Base-by-base conservation (phyloP, 2,329 filamentous ascomycete genomes). In the Cucurbitaria berberidis region DNA sequence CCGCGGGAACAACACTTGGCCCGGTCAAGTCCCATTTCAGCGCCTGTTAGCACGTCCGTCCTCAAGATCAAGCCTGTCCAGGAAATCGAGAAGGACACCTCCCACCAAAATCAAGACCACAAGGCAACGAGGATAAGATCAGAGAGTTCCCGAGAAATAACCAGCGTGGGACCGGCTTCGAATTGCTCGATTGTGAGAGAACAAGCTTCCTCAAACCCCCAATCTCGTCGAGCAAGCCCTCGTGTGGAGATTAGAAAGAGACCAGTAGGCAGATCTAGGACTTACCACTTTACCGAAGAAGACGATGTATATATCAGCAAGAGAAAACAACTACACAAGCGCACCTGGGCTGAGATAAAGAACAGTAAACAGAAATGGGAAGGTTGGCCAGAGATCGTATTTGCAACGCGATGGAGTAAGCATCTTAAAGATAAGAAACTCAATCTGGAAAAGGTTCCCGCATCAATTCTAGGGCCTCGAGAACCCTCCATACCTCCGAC, bases 261-360 rank as follows among this genome's bases (percentile, higher is more conserved):
- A 24, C 38, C 47, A 2, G 35, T 55, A 30, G 19, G 39, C 3
- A 4, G 9, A 1, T 11, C 11, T 1, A 35, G 10, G 9, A 62
- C 50, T 34, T 68, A 64, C n/a, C 10, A 27, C 7, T 77, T 75
- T 44, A 70, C 57, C 6, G 52, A 62, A 30, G 69, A 72, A 36
- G 72, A 77, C 18, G 67, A 76, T 30, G 53, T 68, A 24, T 67
- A 76, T 21, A 67, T 77, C n/a, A 63, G 73, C n/a, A 60, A 69
- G 48, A 61, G 65, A 15, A 73, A 55, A 35, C 47, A 60, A 34
- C 48, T 67, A 2, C 53, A 70, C 8, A 63, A 69, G 24, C 47
- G 62, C 1, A 50, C 69, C 0, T 76, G 68, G 63, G 30, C 45
- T 11, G 63, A 56, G 10, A 68, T 69, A 21, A 59, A 55, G 15